Evolutionary conservation across 495 filamentous ascomycete species (phyloP), one percentile per base, ranked within the genome.

Genomic region (Talaromyces adpressus): DNA sequence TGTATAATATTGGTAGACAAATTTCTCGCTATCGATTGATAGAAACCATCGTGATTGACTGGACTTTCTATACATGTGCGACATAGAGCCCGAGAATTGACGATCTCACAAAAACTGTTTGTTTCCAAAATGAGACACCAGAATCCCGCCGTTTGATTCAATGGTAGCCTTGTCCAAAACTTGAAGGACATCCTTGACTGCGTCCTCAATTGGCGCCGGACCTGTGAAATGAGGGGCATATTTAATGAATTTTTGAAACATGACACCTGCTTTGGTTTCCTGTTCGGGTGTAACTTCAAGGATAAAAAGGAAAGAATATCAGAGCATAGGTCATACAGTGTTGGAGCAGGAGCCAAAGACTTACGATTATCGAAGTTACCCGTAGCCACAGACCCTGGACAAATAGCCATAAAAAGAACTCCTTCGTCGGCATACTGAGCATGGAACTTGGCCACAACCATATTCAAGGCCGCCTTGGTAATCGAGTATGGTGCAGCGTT

Each of bases 41-140:
- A 4, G 12, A 3, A 27, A n/a, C 18, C 12, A 4, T 45, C 16
- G 32, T 3, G 1, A 36, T 36, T 36, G 32, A 2, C 32, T 36
- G 32, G 8, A 18, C n/a, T 45, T 45, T 11, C 14, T 18, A 45
- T 18, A 4, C 14, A 45, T 30, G 29, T 45, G 14, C 4, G 1
- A n/a, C 14, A 45, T 6, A 16, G 16, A n/a, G 16, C 32, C 1
- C 11, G 4, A 12, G 32, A 36, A 11, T 12, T 12, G 41, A 11
- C 12, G 5, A 11, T 1, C 6, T 45, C 6, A 45, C 41, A 45
- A 45, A n/a, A 45, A 85, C 61, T 79, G 72, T 69, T 82, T 81
- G 60, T 79, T 84, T 6, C 84, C 83, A 61, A 71, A 66, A 30
- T 87, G 84, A 6, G 83, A 85, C 0, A 87, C 32, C 66, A 83